Conservation (phyloP, 805 yeast genomes). For the Saccharomycopsis guyanensis region DNA sequence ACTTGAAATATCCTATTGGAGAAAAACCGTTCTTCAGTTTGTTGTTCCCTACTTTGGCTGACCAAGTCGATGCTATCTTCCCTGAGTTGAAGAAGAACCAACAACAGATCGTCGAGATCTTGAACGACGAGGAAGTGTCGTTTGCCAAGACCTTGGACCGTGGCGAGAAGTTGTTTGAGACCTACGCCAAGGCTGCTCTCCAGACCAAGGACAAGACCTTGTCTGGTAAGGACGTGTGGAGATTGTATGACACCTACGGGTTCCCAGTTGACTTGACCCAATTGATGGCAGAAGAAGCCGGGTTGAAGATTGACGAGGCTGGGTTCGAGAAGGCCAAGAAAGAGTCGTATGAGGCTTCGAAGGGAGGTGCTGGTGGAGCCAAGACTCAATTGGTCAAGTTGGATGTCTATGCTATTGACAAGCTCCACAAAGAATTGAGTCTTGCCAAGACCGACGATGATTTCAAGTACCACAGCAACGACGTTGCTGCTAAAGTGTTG, state of each 20-base stretch:
- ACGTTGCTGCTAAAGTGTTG: conserved; percentile 59
- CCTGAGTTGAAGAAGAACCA: conserved; percentile 69
- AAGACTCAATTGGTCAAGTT: conserved; percentile 63
- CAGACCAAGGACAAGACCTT: conserved; percentile 67
- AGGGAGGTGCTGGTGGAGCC: conserved; percentile 65
- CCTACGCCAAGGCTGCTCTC: conserved; percentile 78
- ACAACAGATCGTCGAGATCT: conserved; percentile 74
- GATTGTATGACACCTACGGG: conserved; percentile 96
- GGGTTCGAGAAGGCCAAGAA: conserved; percentile 88
- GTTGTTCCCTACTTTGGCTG: conserved; percentile 87
- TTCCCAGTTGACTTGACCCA: conserved; percentile 98
- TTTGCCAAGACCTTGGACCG: conserved; percentile 94
- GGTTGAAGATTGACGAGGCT: conserved; percentile 81
- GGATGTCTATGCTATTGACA: conserved; percentile 84
- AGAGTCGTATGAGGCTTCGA: conserved; percentile 90
- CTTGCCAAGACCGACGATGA: conserved; percentile 80
- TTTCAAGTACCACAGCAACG: conserved; percentile 65
- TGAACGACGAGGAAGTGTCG: conserved; percentile 93
- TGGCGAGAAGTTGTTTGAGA: conserved; percentile 94
- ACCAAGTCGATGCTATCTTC: conserved; percentile 79
- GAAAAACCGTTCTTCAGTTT: conserved; percentile 68
- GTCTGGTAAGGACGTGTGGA: conserved; percentile 95
- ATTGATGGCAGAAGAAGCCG: conserved; percentile 98
- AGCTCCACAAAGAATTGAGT: conserved; percentile 48
- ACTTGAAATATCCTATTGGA: conserved; percentile 93